Conservation (phyloP, 202 grass and related monocot species). For the Alloteropsis angusta region DNA sequence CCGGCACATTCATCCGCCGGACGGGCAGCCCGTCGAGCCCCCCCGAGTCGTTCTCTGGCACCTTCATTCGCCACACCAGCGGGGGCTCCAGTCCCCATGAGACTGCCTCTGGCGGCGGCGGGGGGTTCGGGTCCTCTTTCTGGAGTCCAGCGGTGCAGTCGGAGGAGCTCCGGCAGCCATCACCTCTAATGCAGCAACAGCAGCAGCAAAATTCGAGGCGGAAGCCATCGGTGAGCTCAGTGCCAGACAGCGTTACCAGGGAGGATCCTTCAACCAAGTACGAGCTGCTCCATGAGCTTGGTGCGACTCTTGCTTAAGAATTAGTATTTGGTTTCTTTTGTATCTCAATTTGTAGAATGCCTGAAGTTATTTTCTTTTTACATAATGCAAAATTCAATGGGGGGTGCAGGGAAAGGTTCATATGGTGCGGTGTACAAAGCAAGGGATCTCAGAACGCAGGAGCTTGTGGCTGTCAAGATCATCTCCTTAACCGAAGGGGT, state of each 20-base stretch:
- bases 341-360: background rate
- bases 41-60: constrained; percentile 27
- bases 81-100: constrained; percentile 30
- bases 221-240: constrained; percentile 68
- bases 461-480: constrained; percentile 97
- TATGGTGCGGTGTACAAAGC: constrained; percentile 99
- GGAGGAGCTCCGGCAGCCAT: constrained; percentile 38
- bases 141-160: constrained; percentile 35
- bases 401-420: constrained; percentile 85
- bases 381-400: constrained; percentile 17
- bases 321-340: background rate
- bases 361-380: constrained; percentile 26
- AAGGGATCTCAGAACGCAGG: constrained; percentile 86
- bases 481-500: constrained; percentile 97
- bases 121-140: constrained; percentile 77
- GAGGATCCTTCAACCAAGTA: constrained; percentile 93
- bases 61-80: constrained; percentile 39
- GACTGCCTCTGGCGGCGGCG: constrained; percentile 20
- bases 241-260: constrained; percentile 63
- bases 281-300: constrained; percentile 87
- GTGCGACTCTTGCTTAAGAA: constrained; percentile 40
- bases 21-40: constrained; percentile 24
- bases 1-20: constrained; percentile 42
- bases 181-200: constrained; percentile 33
- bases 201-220: constrained; percentile 53